Base-by-base conservation (phyloP, 2,329 filamentous ascomycete species). In the Penicillium sp. region DNA sequence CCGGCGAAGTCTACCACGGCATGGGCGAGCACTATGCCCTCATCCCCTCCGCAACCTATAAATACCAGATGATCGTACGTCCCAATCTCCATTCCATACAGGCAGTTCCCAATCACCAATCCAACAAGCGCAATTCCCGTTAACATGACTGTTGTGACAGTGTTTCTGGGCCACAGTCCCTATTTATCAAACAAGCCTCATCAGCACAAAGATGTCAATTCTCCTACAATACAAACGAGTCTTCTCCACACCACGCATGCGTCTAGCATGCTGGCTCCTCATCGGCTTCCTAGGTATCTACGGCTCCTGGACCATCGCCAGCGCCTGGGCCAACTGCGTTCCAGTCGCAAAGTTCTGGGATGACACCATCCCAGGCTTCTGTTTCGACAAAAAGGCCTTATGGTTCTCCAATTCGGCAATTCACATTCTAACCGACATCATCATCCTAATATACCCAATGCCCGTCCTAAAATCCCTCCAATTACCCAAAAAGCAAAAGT, bases 381-480 rank as follows among this genome's bases (percentile, higher is more conserved):
- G 75, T 54, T 70, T 77, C 41, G 57, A 73, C 49, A 74, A 73
- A 51, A 67, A 66, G 8, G 65, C 62, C 7, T 69, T 78, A 44
- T 78, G 76, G 76, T 76, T 74, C 40, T 72, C 72, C 10, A 78
- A 76, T 49, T 72, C 74, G 0, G 71, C 62, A 2, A 71, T 77
- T 42, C 74, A 74, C 34, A 77, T 78, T 32, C 45, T 69, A 5
- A 77, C 75, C 11, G 75, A 78, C 60, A 45, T 77, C 27, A 49
- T 75, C 27, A 74, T 78, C 30, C 62, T 78, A 10, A 45, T 70
- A 4, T 65, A 74, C 8, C 76, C 76, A 1, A 75, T 77, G 70
- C 74, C 72, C 0, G 68, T 74, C 2, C 69, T 78, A 11, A 72
- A 67, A n/a, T 64, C 64, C 0, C 64, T 78, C 11, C 70, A 76